phyloP scores from a whole-genome alignment of 495 filamentous ascomycete genomes.

The Hypoxylon subgilvum region DNA sequence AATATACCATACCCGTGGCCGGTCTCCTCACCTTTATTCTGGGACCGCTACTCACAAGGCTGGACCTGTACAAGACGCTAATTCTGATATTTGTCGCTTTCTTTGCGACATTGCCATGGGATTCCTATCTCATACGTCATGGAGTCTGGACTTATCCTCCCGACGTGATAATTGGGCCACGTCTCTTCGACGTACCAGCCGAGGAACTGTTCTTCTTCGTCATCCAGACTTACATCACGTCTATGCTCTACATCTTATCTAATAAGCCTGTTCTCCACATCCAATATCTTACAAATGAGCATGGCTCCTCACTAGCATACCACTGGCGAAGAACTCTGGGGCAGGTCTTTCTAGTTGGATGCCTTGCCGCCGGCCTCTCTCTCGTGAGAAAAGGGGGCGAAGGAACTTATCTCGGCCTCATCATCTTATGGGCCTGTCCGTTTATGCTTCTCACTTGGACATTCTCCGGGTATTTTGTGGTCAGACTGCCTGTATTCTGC shows the following conservation, averaged over 20 bases:
- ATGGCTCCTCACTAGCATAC: slow-evolving; percentile 21
- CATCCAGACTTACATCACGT: slow-evolving; percentile 75
- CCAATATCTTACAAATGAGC: slow-evolving; percentile 54
- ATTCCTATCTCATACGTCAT: slow-evolving; percentile 68
- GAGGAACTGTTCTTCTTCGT: slow-evolving; percentile 78
- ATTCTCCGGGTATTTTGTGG: slow-evolving; percentile 63
- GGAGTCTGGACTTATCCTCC: slow-evolving; percentile 72
- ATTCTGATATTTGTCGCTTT: slow-evolving; percentile 65
- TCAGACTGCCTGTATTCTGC: slow-evolving; percentile 58
- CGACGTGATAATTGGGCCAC: slow-evolving; percentile 62
- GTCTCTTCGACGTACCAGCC: slow-evolving; percentile 62
- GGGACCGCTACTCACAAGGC: slow-evolving; percentile 61
- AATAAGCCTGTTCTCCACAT: slow-evolving; percentile 67
- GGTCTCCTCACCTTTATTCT: slow-evolving; percentile 61
- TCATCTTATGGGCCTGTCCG: slow-evolving; percentile 68
- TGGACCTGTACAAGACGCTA: slow-evolving; percentile 63
- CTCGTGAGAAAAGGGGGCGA: slow-evolving; percentile 49
- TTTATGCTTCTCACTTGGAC: slow-evolving; percentile 68
- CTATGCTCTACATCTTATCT: slow-evolving; percentile 65
- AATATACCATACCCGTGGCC: slow-evolving; percentile 70
- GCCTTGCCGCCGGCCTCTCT: slow-evolving; percentile 46
- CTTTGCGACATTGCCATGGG: slow-evolving; percentile 69
- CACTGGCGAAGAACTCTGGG: slow-evolving; percentile 41
- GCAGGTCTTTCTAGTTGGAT: slow-evolving; percentile 47
- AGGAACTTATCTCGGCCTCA: slow-evolving; percentile 68